phyloP scores from a whole-genome alignment of 495 filamentous ascomycete genomes.

The Podospora pseudocomata region DNA sequence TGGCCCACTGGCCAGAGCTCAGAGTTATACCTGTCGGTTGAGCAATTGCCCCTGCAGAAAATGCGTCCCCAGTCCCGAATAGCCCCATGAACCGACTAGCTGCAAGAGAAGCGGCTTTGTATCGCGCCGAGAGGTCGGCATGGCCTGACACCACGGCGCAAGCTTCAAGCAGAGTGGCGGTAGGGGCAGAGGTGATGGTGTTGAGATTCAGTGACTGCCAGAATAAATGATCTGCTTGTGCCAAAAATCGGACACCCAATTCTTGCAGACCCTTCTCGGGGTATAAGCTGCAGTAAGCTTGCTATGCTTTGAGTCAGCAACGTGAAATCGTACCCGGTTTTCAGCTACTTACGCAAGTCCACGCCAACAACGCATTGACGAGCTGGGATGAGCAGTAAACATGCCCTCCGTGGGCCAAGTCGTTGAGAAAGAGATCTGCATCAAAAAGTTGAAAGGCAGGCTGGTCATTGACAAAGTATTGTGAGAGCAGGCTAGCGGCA shows the following conservation, averaged over 20 bases:
- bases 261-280: neutral
- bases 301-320: neutral
- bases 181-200: neutral
- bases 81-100: neutral
- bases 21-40: neutral
- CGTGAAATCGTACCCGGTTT: neutral
- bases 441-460: neutral
- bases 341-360: neutral
- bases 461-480: neutral
- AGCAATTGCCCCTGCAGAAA: neutral
- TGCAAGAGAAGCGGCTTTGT: neutral
- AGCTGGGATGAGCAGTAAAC: neutral
- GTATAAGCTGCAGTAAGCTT: neutral
- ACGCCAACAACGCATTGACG: neutral
- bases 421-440: neutral
- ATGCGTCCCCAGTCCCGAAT: neutral
- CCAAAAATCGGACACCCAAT: neutral
- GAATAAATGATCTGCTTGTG: neutral
- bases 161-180: neutral
- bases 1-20: neutral
- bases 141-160: neutral
- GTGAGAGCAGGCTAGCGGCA: neutral
- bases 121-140: neutral
- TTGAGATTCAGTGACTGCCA: neutral
- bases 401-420: neutral